A percentile compares a stretch with the other conserved stretches of the same genome.
Evolutionary conservation across 1,284 basidiomycete genomes (phyloP).

Genomic region (Singerocomus inundabilis): DNA sequence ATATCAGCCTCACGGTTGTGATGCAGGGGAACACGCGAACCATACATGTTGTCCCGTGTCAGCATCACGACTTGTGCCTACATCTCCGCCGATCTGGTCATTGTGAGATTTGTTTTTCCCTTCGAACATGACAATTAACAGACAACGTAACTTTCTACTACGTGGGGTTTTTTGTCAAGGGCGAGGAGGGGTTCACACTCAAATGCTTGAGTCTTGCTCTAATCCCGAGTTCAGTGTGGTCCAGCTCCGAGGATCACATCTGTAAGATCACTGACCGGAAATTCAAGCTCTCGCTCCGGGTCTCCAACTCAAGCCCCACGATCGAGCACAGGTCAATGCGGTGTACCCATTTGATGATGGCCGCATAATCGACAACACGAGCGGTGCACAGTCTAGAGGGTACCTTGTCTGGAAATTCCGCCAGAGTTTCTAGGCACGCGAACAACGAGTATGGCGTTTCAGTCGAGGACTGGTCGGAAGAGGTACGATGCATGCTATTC

Average conservation of each 20-base stretch:
- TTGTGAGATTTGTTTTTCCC: constrained; percentile 58
- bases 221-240: constrained; percentile 11
- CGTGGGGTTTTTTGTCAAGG: constrained; percentile 11
- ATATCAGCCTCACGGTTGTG: not conserved
- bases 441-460: constrained; percentile 60
- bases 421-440: constrained; percentile 58
- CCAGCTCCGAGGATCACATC: constrained; percentile 19
- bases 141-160: constrained; percentile 36
- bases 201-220: constrained; percentile 7
- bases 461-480: constrained; percentile 43
- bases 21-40: constrained; percentile 8
- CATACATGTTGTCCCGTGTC: constrained; percentile 65
- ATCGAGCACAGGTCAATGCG: constrained; percentile 36
- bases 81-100: constrained; percentile 27
- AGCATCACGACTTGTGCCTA: constrained; percentile 43
- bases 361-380: not conserved
- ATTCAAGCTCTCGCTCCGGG: constrained; percentile 37
- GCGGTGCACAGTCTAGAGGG: not conserved
- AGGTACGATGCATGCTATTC: constrained; percentile 56
- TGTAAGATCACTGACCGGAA: constrained; percentile 39
- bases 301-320: constrained; percentile 39
- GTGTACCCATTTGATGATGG: constrained; percentile 32
- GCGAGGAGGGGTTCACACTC: constrained; percentile 10
- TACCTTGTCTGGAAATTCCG: constrained; percentile 47
- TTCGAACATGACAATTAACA: constrained; percentile 43